phyloP scores from a whole-genome alignment of 148 eudicot species.

The Fagopyrum homotropicum region DNA sequence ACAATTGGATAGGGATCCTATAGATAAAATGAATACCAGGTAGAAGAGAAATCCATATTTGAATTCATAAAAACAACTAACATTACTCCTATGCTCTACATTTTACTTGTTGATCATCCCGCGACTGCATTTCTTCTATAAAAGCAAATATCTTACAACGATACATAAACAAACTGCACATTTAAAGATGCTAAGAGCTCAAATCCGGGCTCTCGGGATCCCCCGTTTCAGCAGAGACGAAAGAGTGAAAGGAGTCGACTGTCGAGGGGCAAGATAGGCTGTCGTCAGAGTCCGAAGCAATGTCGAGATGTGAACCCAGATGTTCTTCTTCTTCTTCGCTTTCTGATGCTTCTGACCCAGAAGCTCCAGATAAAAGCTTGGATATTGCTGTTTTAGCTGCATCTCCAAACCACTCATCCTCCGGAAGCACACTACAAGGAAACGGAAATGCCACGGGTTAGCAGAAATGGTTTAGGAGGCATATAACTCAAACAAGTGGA shows the following conservation, averaged over 20 bases:
- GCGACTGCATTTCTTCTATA: neutral
- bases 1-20: too few species aligned
- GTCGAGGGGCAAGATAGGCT: constrained; percentile 70
- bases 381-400: constrained; percentile 74
- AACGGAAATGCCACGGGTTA: neutral
- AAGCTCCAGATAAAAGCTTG: constrained; percentile 64
- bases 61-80: neutral
- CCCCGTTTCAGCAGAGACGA: constrained; percentile 84
- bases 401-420: constrained; percentile 93
- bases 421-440: constrained; percentile 62
- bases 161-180: neutral
- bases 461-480: neutral
- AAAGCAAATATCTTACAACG: neutral
- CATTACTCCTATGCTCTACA: neutral
- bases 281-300: constrained; percentile 60
- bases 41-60: neutral
- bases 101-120: neutral
- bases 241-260: constrained; percentile 60
- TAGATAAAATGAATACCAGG: neutral
- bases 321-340: constrained; percentile 63
- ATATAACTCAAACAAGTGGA: neutral
- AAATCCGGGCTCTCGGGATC: constrained; percentile 52
- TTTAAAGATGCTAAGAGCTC: neutral
- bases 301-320: constrained; percentile 37
- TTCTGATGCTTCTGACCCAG: constrained; percentile 78